phyloP scores from a whole-genome alignment of 208 protist species.

The Acanthamoeba sp. region DNA sequence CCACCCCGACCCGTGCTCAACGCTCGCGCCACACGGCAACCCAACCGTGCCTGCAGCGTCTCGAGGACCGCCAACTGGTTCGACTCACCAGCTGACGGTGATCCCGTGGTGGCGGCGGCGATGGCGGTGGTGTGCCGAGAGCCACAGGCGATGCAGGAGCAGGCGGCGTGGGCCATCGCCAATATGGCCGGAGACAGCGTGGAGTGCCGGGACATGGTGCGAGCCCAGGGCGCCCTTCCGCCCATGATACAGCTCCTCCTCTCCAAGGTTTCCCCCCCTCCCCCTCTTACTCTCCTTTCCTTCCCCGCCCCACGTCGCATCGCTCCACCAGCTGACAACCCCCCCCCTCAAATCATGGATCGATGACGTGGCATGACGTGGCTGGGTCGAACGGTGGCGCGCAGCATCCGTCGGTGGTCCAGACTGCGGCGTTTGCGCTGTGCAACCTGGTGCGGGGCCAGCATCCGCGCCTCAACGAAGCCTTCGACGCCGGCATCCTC shows the following conservation, averaged over 20 bases:
- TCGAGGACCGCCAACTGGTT: too few species aligned
- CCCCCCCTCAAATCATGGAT: too few species aligned
- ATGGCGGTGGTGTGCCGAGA: neutral
- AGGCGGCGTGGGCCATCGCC: constrained; percentile 33
- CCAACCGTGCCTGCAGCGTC: too few species aligned
- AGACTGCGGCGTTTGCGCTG: constrained; percentile 21
- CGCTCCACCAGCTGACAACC: too few species aligned
- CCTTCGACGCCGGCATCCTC: neutral
- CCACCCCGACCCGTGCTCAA: neutral
- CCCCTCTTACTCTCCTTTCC: neutral
- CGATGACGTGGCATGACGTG: too few species aligned
- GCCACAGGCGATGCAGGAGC: constrained; percentile 2
- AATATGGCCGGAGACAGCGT: constrained; percentile 28
- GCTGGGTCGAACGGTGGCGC: neutral
- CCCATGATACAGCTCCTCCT: constrained; percentile 3
- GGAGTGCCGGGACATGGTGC: constrained; percentile 21
- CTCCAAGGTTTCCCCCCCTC: neutral
- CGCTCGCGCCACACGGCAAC: too few species aligned
- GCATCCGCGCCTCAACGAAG: neutral
- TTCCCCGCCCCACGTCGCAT: neutral
- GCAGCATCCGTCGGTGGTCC: neutral
- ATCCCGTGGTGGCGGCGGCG: neutral
- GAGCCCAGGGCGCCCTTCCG: neutral
- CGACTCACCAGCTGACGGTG: too few species aligned
- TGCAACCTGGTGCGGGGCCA: constrained; percentile 4